A percentile compares a stretch with the other conserved stretches of the same genome.
These are phyloP conservation scores for Solanum aculeatissimum DNA, from an alignment of 305 asterid genomes.

Conservation along the genomic window DNA sequence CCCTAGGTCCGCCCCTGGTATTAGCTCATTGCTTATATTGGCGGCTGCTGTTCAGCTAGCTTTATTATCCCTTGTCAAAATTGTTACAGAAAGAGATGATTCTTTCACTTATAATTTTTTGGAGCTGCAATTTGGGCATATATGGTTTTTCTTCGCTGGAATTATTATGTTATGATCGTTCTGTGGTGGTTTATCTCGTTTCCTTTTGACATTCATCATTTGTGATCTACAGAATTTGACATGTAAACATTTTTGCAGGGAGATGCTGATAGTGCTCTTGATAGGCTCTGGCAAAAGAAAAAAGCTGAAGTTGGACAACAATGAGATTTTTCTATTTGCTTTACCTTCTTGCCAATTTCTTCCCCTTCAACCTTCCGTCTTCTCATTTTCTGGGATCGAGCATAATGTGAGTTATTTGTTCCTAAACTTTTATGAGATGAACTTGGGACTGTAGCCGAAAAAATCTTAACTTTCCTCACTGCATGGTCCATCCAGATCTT, in stretches of 20 bases:
- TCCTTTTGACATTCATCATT: not conserved
- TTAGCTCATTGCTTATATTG: not conserved
- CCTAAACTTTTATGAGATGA: not conserved
- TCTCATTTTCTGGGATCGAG: not conserved
- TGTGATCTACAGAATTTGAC: not conserved
- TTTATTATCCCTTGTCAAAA: not conserved
- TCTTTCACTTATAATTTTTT: not conserved
- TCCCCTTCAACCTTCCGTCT: not conserved
- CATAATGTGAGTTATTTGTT: not conserved
- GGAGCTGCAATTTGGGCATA: not conserved
- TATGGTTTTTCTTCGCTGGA: not conserved
- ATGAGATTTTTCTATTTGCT: not conserved
- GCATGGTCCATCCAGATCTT: not conserved
- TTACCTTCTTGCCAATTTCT: not conserved
- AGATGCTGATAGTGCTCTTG: constrained; percentile 23
- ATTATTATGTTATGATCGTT: not conserved
- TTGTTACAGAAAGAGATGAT: not conserved
- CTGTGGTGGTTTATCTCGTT: not conserved
- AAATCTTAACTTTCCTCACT: not conserved
- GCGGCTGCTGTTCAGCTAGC: not conserved
- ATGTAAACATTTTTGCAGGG: constrained; percentile 6
- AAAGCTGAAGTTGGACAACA: not conserved
- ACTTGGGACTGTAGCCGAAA: not conserved
- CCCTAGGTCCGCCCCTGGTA: too few species aligned
- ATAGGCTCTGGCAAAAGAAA: constrained; percentile 7